Conservation (phyloP, 2,329 filamentous ascomycete genomes). For the Colletotrichum sp. region DNA sequence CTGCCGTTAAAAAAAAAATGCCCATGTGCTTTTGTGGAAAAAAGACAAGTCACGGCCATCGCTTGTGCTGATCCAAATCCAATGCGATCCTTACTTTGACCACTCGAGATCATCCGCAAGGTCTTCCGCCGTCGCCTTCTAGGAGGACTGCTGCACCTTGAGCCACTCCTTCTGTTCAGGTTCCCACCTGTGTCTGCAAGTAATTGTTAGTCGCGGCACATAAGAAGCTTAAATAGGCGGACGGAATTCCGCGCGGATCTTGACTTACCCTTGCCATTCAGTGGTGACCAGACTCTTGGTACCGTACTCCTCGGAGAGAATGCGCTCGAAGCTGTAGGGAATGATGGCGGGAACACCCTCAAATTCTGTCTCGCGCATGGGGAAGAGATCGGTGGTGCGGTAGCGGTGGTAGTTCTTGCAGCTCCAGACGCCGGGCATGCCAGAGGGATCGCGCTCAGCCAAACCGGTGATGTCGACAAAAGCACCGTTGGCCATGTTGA, state of each 20-base stretch:
- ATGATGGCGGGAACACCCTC: conserved; percentile 75
- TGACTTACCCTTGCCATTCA: conserved; percentile 63
- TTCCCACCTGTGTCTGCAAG: conserved; percentile 64
- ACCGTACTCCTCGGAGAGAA: conserved; percentile 70
- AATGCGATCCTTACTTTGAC: background rate
- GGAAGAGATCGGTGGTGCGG: conserved; percentile 73
- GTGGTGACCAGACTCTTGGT: conserved; percentile 64
- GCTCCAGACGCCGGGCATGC: conserved; percentile 69
- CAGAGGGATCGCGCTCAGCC: conserved; percentile 66
- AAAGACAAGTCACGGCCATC: background rate
- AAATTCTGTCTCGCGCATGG: conserved; percentile 74
- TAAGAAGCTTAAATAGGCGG: background rate
- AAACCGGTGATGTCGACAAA: conserved; percentile 86
- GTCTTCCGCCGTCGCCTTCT: background rate
- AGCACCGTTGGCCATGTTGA: conserved; percentile 76
- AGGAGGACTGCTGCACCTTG: conserved; percentile 32
- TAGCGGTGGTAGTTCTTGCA: conserved; percentile 85
- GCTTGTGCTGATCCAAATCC: background rate
- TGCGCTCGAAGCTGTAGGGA: conserved; percentile 71
- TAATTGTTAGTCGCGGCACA: background rate
- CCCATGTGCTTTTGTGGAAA: background rate
- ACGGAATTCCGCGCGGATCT: background rate
- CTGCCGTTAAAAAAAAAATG: background rate
- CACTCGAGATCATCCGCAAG: background rate
- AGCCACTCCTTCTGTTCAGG: conserved; percentile 65